A percentile compares a stretch with the other conserved stretches of the same genome.
These are phyloP conservation scores for Fusarium pseudonygamai DNA, from an alignment of 2,329 filamentous ascomycete species.

Conservation along the genomic window DNA sequence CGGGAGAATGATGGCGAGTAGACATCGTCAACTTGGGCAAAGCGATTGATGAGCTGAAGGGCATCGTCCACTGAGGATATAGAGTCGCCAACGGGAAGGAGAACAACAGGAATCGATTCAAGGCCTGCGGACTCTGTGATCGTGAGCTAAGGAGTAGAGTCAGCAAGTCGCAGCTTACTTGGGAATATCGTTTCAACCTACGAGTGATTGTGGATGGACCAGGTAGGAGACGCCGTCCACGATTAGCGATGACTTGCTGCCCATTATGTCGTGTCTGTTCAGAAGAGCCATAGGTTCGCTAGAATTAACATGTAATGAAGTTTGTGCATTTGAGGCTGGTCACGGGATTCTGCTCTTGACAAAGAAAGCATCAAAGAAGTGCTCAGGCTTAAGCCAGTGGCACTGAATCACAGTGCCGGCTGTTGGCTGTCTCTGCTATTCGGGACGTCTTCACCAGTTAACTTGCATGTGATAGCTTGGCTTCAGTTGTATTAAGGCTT, in stretches of 20 bases:
- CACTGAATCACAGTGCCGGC: no score
- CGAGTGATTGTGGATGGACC: background rate
- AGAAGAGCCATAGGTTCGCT: no score
- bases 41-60: background rate
- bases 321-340: background rate
- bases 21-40: background rate
- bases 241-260: background rate
- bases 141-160: background rate
- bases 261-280: background rate
- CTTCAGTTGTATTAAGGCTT: no score
- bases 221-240: background rate
- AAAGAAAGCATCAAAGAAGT: background rate
- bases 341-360: no score
- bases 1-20: background rate
- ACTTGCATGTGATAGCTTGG: no score
- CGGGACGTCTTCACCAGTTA: no score
- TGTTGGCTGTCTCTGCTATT: no score
- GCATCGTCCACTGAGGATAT: background rate
- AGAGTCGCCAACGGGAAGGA: background rate
- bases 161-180: background rate
- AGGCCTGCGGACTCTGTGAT: accelerated
- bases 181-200: background rate
- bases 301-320: no score
- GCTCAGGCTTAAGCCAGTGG: background rate
- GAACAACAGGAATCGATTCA: background rate